Evolutionary conservation across 768 basidiomycete species (phyloP), one percentile per base, ranked within the genome.

Genomic region (Boletellus emodensis): DNA sequence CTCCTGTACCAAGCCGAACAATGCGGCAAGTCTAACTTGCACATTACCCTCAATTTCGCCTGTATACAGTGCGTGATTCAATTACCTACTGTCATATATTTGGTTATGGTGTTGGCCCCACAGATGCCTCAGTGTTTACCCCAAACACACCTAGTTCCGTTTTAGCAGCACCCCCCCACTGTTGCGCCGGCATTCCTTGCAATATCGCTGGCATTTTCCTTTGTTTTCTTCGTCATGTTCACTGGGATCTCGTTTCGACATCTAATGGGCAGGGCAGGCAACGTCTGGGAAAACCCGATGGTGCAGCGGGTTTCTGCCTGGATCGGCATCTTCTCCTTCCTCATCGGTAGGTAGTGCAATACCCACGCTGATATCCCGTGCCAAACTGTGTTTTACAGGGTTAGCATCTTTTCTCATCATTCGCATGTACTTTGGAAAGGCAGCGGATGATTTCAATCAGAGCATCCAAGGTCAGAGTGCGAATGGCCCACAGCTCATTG

Each of bases 391-490:
- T 45, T 30, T 14, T 33, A 39, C 14, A 88, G 87, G 87, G 13
- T 65, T 87, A 51, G 81, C 81, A 3, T 73, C 84, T 9, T 86
- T 87, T 70, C 72, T 88, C 17, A 75, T 90, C 51, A 69, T 86
- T 46, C 81, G 85, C 53, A 86, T 91, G 79, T 88, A 84, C 80
- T 88, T 88, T 54, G 86, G 83, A 17, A 88, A 90, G 66, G 82
- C 87, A 2, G 81, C 84, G 0, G 78, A 83, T 46, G 87, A 89
- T 60, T 90, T 91, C 69, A 91, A 91, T 63, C 61, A 70, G 39
- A 80, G 73, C 45, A 82, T 90, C 45, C 54, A 71, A 22, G 63
- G 75, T 9, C 76, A 77, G 52, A 84, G 82, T 18, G 52, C 62
- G 3, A 68, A 75, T 48, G 83, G 77, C 5, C 84, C 85, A 2